Evolutionary conservation across 2,329 filamentous ascomycete species (phyloP), one percentile per base, ranked within the genome.

Genomic region (Nectriaceae sp.): DNA sequence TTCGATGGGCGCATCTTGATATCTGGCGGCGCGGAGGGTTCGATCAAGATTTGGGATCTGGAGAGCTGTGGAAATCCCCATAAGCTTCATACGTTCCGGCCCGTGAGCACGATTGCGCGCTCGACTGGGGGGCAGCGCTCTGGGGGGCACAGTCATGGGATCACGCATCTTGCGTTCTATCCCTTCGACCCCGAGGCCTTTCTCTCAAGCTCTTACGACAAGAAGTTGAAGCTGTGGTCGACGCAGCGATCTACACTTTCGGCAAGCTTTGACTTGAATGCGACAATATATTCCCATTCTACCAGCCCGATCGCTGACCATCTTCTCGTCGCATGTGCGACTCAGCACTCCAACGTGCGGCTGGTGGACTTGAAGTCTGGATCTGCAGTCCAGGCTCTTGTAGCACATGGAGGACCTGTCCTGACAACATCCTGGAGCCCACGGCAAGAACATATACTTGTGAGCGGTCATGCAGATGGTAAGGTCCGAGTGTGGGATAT

Each of bases 401-500:
- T 86, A 2, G 85, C 87, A 0, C 85, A 89, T 54, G 80, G 82
- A 31, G 84, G 84, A 0, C 83, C 85, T 4, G 79, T 90, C 1
- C 71, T 90, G 4, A 81, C 85, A 0, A 76, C 88, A 1, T 79
- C 84, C 4, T 97, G 94, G 94, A 93, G 89, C 47, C 92, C 92
- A 0, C 80, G 82, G 4, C 77, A 87, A 40, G 89, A 92, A 40
- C 82, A 96, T 62, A 75, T 95, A 4, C 79, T 97, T 3, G 89
- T 88, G 10, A 93, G 89, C 42, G 90, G 89, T 1, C 88, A 90
- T n/a, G 82, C 85, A 1, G 92, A 97, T 64, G 92, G 92, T 18
- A 87, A 84, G 10, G 84, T 92, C 3, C 83, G 91, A 19, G 75
- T 97, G 29, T 97, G 93, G 86, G 93, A 97, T 65, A 82, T 97